These are phyloP conservation scores for Peronospora tabacina DNA, from an alignment of 352 stramenopile genomes.

Conservation along the genomic window DNA sequence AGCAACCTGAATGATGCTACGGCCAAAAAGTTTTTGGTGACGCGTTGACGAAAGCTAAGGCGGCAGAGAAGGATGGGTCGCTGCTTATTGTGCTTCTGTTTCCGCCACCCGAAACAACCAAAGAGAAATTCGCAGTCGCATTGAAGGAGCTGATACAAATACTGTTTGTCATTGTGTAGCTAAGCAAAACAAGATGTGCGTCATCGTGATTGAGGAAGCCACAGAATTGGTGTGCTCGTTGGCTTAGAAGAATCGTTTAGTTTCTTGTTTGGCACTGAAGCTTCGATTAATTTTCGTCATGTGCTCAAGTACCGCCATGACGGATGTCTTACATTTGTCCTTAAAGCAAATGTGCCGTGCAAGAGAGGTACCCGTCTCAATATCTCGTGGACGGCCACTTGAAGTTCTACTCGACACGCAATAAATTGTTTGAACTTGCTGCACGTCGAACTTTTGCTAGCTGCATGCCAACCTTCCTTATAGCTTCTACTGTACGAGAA, in stretches of 20 bases:
- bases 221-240: constrained; percentile 37
- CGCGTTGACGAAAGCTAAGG: constrained; percentile 29
- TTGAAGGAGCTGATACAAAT: constrained; percentile 30
- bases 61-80: constrained; percentile 23
- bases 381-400: no score
- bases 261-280: constrained; percentile 48
- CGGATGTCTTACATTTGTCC: no score
- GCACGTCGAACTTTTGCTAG: no score
- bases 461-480: no score
- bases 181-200: constrained; percentile 66
- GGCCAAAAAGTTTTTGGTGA: constrained; percentile 51
- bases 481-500: no score
- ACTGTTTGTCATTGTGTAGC: constrained; percentile 36
- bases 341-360: no score
- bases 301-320: no score
- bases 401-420: no score
- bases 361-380: no score
- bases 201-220: constrained; percentile 45
- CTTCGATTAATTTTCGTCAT: no score
- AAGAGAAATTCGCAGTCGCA: constrained; percentile 50
- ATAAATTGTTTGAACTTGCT: no score
- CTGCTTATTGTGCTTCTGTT: constrained; percentile 46
- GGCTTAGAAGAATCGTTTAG: constrained; percentile 70
- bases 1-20: constrained; percentile 37
- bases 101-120: constrained; percentile 44